Evolutionary conservation across 1,139 yeast species (phyloP), one percentile per base, ranked within the genome.

Genomic region (Hansenula sp.): DNA sequence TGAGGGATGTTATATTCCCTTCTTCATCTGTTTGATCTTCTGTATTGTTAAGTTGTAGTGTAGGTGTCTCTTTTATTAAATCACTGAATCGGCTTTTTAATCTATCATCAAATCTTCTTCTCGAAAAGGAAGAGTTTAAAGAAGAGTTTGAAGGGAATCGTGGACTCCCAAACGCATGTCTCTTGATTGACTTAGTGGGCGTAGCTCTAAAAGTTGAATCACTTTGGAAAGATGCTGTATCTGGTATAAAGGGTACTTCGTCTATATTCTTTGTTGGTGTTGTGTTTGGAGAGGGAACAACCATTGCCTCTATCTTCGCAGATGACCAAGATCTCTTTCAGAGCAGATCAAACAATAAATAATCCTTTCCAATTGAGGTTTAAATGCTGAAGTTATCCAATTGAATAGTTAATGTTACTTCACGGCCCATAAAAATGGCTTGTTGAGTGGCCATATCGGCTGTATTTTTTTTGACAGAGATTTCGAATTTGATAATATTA

Each of bases 71-170:
- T 16, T 12, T 17, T 9, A 16, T 11, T 10, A 22, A 3, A 22
- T 32, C 27, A 27, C 59, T 54, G 17, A 62, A 53, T 21, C 57
- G 45, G 17, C 65, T 59, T 28, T 44, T 44, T 11, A 61, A 44
- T 16, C 66, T 36, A 27, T 60, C 59, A 37, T 61, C 66, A 37
- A 62, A 60, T 9, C 51, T 39, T 7, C 45, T 38, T 4, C 36
- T 41, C 12, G 39, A 38, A 2, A 30, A 26, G 3, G 47, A 38
- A 1, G 56, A 45, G 20, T 32, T 36, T 8, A 38, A 31, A 1
- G 53, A 49, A 4, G 47, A 29, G 17, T 35, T 40, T 8, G 50
- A 42, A 4, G 46, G 40, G 35, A 39, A 38, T 10, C 40, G 28
- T 6, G 48, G 53, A 25, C 42, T 38, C 6, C 21, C 29, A 12